Evolutionary conservation across 192 early-diverging fungal species (phyloP), one percentile per base, ranked within the genome.

Genomic region (Coemansia sp.): DNA sequence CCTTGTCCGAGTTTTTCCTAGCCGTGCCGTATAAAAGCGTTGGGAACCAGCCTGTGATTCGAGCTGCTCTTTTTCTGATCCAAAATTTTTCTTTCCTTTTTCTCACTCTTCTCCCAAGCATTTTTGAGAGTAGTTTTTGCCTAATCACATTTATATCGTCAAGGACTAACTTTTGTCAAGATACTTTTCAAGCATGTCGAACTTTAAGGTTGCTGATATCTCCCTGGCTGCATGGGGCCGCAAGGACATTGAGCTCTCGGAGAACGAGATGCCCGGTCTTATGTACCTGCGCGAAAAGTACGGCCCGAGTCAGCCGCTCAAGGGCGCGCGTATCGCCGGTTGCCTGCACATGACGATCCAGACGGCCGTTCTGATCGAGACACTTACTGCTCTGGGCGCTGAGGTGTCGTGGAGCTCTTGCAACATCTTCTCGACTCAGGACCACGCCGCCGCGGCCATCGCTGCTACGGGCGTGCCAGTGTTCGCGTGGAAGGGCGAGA

Each of bases 311-410:
- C 88, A 97, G 84, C 89, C 93, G 61, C 89, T 98, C 70, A 86
- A 87, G 79, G 96, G 95, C 82, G 92, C 96, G 61, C 92, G 96
- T 70, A 93, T 98, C 69, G 92, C 92, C 62, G 96, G 96, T 40
- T 98, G 95, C 82, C 86, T 98, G 71, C 95, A 98, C 88, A 98
- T 98, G 96, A 98, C 94, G 81, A 92, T 98, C 83, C 94, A 98
- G 88, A 97, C 93, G 50, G 96, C 94, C 60, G 93, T 97, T 63
- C 88, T 98, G 64, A 98, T 97, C 84, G 94, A 97, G 87, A 97
- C 96, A 60, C 86, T 98, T 61, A 90, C 87, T 58, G 87, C 86
- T 69, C 88, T 98, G 64, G 96, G 96, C 74, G 96, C 96, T 58
- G 90, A 98, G 82, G 93, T 98, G 46, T 77, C 89, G 72, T 91